Evolutionary conservation across 768 basidiomycete genomes (phyloP).

Genomic region (Boletus tylopilopsis): DNA sequence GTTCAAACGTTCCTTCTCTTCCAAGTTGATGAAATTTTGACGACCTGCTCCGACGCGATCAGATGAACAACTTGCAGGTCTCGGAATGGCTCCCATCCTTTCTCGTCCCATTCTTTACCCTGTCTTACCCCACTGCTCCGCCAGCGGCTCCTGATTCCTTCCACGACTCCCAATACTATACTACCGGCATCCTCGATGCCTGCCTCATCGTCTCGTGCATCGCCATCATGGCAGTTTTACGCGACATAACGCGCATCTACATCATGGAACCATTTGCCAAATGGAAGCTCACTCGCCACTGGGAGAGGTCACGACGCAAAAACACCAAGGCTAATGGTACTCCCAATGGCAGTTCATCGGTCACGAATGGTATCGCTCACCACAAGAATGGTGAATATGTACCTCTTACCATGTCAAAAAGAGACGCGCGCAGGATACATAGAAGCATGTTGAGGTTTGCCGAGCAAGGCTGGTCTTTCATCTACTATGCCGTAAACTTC

Average conservation of each 20-base stretch:
- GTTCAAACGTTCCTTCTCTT: conserved; percentile 10
- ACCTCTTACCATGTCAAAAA: conserved; percentile 28
- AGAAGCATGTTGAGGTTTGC: conserved; percentile 83
- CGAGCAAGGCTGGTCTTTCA: conserved; percentile 89
- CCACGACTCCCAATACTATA: conserved; percentile 64
- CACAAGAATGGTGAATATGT: conserved; percentile 22
- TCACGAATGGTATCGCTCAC: conserved; percentile 30
- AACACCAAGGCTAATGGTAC: conserved; percentile 23
- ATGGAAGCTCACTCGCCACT: conserved; percentile 64
- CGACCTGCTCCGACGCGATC: conserved; percentile 25
- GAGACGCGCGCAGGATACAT: conserved; percentile 59
- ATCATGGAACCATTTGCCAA: conserved; percentile 79
- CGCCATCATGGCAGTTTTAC: conserved; percentile 78
- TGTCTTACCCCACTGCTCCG: conserved; percentile 62
- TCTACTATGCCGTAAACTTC: conserved; percentile 80
- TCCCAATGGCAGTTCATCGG: conserved; percentile 17
- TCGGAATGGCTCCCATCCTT: conserved; percentile 48
- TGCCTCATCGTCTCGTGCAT: conserved; percentile 81
- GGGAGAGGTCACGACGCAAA: conserved; percentile 27
- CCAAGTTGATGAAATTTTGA: conserved; percentile 34
- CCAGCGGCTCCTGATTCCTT: conserved; percentile 69
- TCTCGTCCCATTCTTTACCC: conserved; percentile 64
- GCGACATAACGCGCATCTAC: conserved; percentile 72
- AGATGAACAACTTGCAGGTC: conserved; percentile 36
- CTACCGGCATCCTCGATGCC: conserved; percentile 70